These are phyloP conservation scores for Aquilaria agallochum DNA, from an alignment of 441 rosid species.

Conservation along the genomic window DNA sequence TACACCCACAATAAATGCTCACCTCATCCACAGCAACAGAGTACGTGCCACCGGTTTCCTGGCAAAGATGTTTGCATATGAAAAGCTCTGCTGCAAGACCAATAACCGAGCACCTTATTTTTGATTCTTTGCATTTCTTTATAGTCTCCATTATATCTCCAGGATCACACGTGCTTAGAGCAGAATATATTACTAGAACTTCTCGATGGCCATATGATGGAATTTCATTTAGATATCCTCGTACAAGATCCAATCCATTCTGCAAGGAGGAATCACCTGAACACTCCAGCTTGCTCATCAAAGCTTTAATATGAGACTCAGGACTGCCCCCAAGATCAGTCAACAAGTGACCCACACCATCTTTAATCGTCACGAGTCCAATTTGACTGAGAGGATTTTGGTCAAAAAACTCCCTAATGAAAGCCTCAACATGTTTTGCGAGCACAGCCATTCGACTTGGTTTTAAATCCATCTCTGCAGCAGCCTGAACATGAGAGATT, in stretches of 20 bases:
- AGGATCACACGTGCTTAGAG: constrained; percentile 82
- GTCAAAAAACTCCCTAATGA: constrained; percentile 86
- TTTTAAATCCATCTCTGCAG: constrained; percentile 66
- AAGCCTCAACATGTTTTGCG: constrained; percentile 72
- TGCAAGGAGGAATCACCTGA: constrained; percentile 88
- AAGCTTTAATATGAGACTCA: constrained; percentile 73
- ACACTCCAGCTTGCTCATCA: constrained; percentile 74
- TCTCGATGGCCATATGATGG: constrained; percentile 76
- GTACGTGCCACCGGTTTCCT: constrained; percentile 84
- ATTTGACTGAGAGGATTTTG: constrained; percentile 84
- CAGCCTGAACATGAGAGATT: constrained; percentile 50
- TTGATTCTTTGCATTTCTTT: constrained; percentile 76
- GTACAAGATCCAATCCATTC: constrained; percentile 75
- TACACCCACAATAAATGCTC: constrained; percentile 15
- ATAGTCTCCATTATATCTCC: constrained; percentile 87
- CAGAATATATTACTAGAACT: constrained; percentile 66
- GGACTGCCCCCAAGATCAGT: constrained; percentile 96
- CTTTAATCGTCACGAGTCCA: constrained; percentile 56
- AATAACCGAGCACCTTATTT: constrained; percentile 80
- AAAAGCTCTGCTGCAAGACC: constrained; percentile 92
- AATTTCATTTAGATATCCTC: constrained; percentile 53
- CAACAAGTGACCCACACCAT: constrained; percentile 63
- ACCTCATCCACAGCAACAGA: constrained; percentile 88
- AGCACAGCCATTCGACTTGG: constrained; percentile 72
- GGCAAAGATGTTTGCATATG: constrained; percentile 86